Conservation (phyloP, 495 filamentous ascomycete genomes). For the Polyplosphaeria fusca region DNA sequence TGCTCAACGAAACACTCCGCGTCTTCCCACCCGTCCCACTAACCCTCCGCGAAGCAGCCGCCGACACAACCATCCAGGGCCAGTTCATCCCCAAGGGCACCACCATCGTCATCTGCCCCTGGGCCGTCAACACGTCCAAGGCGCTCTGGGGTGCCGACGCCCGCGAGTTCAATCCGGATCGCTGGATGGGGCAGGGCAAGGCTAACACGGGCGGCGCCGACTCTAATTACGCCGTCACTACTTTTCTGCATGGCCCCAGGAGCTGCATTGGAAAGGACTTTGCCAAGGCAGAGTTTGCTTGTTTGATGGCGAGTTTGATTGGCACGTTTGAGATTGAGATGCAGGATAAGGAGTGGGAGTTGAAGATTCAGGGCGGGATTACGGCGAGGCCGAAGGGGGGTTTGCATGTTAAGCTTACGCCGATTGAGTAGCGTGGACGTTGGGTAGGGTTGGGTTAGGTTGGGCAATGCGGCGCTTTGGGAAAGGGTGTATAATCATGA, state of each 20-base stretch:
- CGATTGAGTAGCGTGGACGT: slow-evolving; percentile 14
- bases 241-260: slow-evolving; percentile 50
- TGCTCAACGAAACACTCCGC: slow-evolving; percentile 60
- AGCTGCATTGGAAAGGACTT: slow-evolving; percentile 60
- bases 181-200: slow-evolving; percentile 39
- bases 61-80: slow-evolving; percentile 62
- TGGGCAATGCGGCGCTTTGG: too few species aligned
- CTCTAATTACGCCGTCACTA: slow-evolving; percentile 42
- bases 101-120: slow-evolving; percentile 49
- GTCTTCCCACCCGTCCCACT: slow-evolving; percentile 57
- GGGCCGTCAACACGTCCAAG: slow-evolving; percentile 42
- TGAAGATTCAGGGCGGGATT: slow-evolving; percentile 42
- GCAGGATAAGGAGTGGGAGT: slow-evolving; percentile 33
- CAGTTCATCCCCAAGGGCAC: slow-evolving; percentile 56
- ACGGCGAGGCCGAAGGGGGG: slow-evolving; percentile 43
- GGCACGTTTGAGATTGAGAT: slow-evolving; percentile 66
- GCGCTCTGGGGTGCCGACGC: slow-evolving; percentile 44
- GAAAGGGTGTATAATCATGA: too few species aligned
- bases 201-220: slow-evolving; percentile 44
- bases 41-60: slow-evolving; percentile 61
- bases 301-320: slow-evolving; percentile 70
- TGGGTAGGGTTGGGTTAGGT: background rate
- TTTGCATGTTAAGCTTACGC: slow-evolving; percentile 22
- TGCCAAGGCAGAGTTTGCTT: slow-evolving; percentile 79
- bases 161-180: slow-evolving; percentile 46